Conservation (phyloP, 2,329 filamentous ascomycete species). For the Paraphoma sp. region DNA sequence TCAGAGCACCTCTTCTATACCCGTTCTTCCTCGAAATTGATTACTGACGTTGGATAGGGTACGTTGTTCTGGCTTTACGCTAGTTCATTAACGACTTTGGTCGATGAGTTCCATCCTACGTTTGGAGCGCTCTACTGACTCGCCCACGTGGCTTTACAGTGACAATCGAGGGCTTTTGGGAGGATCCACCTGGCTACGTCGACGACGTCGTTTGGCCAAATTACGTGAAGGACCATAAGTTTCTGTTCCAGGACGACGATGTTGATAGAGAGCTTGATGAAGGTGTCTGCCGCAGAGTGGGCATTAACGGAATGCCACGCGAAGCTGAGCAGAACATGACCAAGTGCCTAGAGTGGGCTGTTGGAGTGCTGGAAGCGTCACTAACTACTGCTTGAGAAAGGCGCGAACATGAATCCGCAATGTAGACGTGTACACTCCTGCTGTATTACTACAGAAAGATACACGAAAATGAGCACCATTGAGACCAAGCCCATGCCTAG, state of each 20-base stretch:
- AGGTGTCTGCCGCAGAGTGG: slow-evolving; percentile 40
- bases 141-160: no score
- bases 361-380: slow-evolving; percentile 27
- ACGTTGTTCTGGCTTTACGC: no score
- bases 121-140: no score
- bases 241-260: slow-evolving; percentile 75
- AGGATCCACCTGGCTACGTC: slow-evolving; percentile 91
- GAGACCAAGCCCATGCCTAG: neutral
- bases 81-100: no score
- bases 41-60: no score
- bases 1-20: no score
- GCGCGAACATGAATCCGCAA: neutral
- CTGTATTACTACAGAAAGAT: slow-evolving; percentile 11
- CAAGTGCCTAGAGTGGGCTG: slow-evolving; percentile 41
- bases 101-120: no score
- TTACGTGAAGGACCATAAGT: slow-evolving; percentile 81
- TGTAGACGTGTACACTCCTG: neutral
- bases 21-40: no score
- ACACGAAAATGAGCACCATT: neutral
- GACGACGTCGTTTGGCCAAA: slow-evolving; percentile 96
- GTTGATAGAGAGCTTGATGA: slow-evolving; percentile 64
- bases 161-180: slow-evolving; percentile 97
- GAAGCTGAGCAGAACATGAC: slow-evolving; percentile 44
- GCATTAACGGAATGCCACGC: slow-evolving; percentile 48
- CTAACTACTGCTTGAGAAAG: slow-evolving; percentile 20